phyloP scores from a whole-genome alignment of 2,329 filamentous ascomycete genomes.

The Ampelomyces quisqualis region DNA sequence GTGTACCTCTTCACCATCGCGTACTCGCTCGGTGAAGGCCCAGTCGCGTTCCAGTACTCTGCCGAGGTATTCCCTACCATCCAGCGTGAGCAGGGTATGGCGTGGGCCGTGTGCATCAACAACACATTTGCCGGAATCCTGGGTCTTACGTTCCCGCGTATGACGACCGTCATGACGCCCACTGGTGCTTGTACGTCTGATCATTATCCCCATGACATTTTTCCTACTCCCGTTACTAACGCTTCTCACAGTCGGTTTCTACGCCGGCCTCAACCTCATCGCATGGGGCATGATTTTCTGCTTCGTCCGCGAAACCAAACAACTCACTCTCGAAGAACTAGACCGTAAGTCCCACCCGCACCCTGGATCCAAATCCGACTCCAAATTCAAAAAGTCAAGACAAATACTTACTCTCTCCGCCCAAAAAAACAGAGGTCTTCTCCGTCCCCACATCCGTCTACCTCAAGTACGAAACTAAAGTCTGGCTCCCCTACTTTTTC shows the following conservation, averaged over 20 bases:
- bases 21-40: slow-evolving; percentile 44
- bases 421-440: slow-evolving; percentile 36
- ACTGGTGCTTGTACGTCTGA: slow-evolving; percentile 37
- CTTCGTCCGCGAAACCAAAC: slow-evolving; percentile 44
- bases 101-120: slow-evolving; percentile 45
- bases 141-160: slow-evolving; percentile 43
- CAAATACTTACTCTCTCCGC: not conserved
- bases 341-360: slow-evolving; percentile 22
- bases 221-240: not conserved
- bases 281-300: slow-evolving; percentile 46
- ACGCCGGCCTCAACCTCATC: slow-evolving; percentile 44
- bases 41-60: slow-evolving; percentile 54
- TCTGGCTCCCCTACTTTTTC: slow-evolving; percentile 48
- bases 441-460: slow-evolving; percentile 40
- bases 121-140: slow-evolving; percentile 48
- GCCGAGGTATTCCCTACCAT: slow-evolving; percentile 45
- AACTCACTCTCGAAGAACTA: slow-evolving; percentile 44
- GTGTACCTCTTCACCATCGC: slow-evolving; percentile 41
- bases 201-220: too few relatives aligned
- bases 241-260: slow-evolving; percentile 36
- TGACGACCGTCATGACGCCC: slow-evolving; percentile 42
- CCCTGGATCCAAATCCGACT: not conserved
- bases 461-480: slow-evolving; percentile 43
- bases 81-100: slow-evolving; percentile 46
- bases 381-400: not conserved